phyloP scores from a whole-genome alignment of 2,329 filamentous ascomycete genomes.

The Aspergillus candidus region DNA sequence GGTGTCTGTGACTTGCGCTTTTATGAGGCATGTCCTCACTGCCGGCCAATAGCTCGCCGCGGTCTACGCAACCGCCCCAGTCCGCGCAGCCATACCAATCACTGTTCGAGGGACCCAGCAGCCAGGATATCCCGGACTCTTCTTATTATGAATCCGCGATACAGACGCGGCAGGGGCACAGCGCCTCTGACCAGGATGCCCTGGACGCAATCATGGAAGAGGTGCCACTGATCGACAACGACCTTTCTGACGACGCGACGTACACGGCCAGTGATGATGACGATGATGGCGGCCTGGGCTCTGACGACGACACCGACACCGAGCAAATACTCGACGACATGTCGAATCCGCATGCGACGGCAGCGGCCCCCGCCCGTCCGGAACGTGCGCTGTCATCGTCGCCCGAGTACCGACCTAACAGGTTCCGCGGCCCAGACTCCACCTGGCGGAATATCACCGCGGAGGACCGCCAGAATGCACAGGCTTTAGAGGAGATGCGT shows the following conservation, averaged over 20 bases:
- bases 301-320: constrained; percentile 6
- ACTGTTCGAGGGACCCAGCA: constrained; percentile 25
- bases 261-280: constrained; percentile 18
- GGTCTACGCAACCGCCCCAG: constrained; percentile 15
- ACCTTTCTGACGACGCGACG: constrained; percentile 21
- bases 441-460: constrained; percentile 85
- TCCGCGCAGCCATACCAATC: constrained; percentile 28
- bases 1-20: neutral
- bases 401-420: constrained; percentile 54
- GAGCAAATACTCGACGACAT: neutral
- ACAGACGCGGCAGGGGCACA: constrained; percentile 2
- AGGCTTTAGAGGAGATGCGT: constrained; percentile 57
- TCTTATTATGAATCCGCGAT: constrained; percentile 5
- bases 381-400: constrained; percentile 11
- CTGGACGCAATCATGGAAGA: constrained; percentile 19
- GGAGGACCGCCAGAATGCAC: constrained; percentile 66
- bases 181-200: constrained; percentile 11
- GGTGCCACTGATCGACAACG: constrained; percentile 12
- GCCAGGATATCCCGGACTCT: constrained; percentile 12
- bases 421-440: constrained; percentile 60
- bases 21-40: constrained; percentile 25
- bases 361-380: neutral
- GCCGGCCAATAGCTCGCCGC: constrained; percentile 18
- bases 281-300: constrained; percentile 1
- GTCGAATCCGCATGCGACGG: neutral